These are phyloP conservation scores for Mycena vitilis DNA, from an alignment of 768 basidiomycete genomes.

Conservation along the genomic window DNA sequence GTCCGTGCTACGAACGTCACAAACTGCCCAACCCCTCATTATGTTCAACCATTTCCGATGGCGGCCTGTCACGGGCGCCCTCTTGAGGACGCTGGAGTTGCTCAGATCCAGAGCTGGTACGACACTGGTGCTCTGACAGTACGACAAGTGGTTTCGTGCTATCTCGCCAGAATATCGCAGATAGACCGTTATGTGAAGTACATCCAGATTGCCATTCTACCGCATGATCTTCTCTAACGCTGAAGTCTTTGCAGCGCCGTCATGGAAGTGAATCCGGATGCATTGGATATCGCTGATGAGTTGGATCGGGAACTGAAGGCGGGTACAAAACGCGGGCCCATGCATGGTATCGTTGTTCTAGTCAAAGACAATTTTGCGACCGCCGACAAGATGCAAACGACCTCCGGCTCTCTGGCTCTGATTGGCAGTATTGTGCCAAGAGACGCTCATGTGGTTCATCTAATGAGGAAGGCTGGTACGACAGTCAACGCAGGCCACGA, in stretches of 20 bases:
- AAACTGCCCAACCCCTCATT: slow-evolving; percentile 20
- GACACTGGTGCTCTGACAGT: slow-evolving; percentile 24
- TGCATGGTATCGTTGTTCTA: slow-evolving; percentile 36
- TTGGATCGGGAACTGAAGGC: slow-evolving; percentile 32
- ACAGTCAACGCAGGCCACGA: neutral
- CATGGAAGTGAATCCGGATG: slow-evolving; percentile 37
- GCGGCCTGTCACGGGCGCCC: slow-evolving; percentile 28
- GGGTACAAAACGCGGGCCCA: slow-evolving; percentile 31
- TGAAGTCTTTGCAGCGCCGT: slow-evolving; percentile 24
- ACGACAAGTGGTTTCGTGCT: slow-evolving; percentile 32
- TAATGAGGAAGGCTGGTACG: slow-evolving; percentile 28
- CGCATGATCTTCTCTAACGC: neutral
- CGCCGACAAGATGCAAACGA: slow-evolving; percentile 38
- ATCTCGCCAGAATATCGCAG: slow-evolving; percentile 28
- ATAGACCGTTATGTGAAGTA: slow-evolving; percentile 33
- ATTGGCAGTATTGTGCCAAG: slow-evolving; percentile 37
- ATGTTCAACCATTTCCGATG: slow-evolving; percentile 36
- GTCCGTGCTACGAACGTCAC: neutral
- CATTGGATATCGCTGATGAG: slow-evolving; percentile 30
- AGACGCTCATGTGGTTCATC: slow-evolving; percentile 36
- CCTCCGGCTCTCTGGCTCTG: slow-evolving; percentile 34
- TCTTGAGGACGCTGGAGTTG: slow-evolving; percentile 34
- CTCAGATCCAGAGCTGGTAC: slow-evolving; percentile 33
- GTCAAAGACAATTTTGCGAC: slow-evolving; percentile 39
- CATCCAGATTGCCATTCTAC: neutral